phyloP scores from a whole-genome alignment of 202 grass and related monocot genomes.

The Schoenoplectus tabernaemontani region DNA sequence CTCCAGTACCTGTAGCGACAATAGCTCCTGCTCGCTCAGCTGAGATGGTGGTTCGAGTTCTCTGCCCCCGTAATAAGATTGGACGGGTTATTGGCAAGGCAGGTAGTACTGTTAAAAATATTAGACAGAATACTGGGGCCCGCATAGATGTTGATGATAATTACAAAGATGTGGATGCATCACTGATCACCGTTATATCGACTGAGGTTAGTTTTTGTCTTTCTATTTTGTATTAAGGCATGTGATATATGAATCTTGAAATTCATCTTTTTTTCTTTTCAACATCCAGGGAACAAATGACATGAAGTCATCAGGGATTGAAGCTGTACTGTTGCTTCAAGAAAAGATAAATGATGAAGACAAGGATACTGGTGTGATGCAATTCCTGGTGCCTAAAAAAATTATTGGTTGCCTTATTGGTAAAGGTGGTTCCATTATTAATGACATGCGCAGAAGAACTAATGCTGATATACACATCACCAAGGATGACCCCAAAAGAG shows the following conservation, averaged over 20 bases:
- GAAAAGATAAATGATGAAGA: slow-evolving; percentile 73
- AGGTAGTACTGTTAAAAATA: slow-evolving; percentile 79
- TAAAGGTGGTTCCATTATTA: slow-evolving; percentile 84
- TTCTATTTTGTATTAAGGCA: background rate
- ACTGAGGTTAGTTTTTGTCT: slow-evolving; percentile 53
- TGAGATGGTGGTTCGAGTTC: slow-evolving; percentile 61
- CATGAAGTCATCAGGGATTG: slow-evolving; percentile 84
- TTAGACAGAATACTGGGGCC: slow-evolving; percentile 81
- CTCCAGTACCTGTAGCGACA: slow-evolving; percentile 64
- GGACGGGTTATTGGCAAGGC: slow-evolving; percentile 90
- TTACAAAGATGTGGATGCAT: slow-evolving; percentile 63
- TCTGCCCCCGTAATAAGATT: slow-evolving; percentile 84
- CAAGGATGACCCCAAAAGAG: slow-evolving; percentile 53
- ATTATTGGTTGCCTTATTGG: slow-evolving; percentile 93
- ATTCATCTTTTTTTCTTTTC: too few relatives aligned
- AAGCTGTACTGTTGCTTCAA: slow-evolving; percentile 89
- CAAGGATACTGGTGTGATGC: slow-evolving; percentile 50
- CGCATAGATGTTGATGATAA: slow-evolving; percentile 79
- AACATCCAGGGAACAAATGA: slow-evolving; percentile 64
- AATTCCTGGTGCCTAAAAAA: slow-evolving; percentile 75
- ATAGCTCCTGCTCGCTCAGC: slow-evolving; percentile 46
- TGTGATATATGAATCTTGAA: background rate
- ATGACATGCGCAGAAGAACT: slow-evolving; percentile 80
- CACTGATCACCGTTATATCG: slow-evolving; percentile 66
- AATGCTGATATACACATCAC: slow-evolving; percentile 84